Evolutionary conservation across 1,139 yeast genomes (phyloP).

Genomic region (Suhomyces coccinellae): DNA sequence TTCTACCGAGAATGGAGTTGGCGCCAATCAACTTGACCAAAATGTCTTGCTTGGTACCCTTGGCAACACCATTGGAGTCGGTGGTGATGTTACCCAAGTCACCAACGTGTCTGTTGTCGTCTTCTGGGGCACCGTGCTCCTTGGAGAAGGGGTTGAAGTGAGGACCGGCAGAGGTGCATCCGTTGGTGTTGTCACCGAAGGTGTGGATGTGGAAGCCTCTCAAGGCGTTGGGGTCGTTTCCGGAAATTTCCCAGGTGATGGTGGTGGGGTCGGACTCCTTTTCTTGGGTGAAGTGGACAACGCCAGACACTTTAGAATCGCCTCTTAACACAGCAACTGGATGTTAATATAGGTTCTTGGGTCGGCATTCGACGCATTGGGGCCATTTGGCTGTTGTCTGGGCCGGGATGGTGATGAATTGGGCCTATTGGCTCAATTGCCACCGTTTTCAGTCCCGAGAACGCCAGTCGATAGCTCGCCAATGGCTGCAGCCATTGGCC

Average conservation of each 20-base stretch:
- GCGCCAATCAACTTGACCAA: slow-evolving; percentile 81
- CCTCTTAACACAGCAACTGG: slow-evolving; percentile 97
- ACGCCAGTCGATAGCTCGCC: no score
- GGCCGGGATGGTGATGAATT: no score
- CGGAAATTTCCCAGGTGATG: slow-evolving; percentile 81
- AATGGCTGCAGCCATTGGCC: no score
- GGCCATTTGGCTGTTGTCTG: no score
- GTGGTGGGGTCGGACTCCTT: slow-evolving; percentile 80
- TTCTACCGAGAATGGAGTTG: slow-evolving; percentile 88
- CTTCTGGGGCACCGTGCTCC: slow-evolving; percentile 94
- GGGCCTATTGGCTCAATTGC: not conserved
- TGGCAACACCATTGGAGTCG: slow-evolving; percentile 83
- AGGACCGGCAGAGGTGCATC: slow-evolving; percentile 98
- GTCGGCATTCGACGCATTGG: not conserved
- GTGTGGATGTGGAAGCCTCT: slow-evolving; percentile 98
- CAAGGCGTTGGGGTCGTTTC: slow-evolving; percentile 82
- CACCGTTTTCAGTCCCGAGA: no score
- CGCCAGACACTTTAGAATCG: slow-evolving; percentile 84
- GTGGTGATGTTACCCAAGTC: slow-evolving; percentile 94
- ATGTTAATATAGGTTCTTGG: slow-evolving; percentile 11
- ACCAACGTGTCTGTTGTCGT: slow-evolving; percentile 90
- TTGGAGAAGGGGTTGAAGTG: slow-evolving; percentile 94
- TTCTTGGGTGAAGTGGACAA: slow-evolving; percentile 81
- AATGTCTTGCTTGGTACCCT: slow-evolving; percentile 79
- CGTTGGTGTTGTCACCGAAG: slow-evolving; percentile 98